Percentiles rank a stretch among this genome's conserved stretches.
phyloP scores from a whole-genome alignment of 345 rosid species.

The Diplotaxis tenuifolia region DNA sequence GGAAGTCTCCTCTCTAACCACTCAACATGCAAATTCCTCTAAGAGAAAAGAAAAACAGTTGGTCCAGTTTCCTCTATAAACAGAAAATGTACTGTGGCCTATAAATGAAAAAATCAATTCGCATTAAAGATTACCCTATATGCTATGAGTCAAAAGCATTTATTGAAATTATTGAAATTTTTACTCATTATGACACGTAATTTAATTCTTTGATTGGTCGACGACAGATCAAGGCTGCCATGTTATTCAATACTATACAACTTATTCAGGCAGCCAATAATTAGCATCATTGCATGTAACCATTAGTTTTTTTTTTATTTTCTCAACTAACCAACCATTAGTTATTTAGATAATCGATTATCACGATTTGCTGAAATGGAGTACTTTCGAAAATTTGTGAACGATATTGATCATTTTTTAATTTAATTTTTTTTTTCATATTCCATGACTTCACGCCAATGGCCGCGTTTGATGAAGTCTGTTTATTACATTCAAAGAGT shows the following conservation, averaged over 20 bases:
- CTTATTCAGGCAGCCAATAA: constrained; percentile 15
- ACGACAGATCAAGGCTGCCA: constrained; percentile 22
- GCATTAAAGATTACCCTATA: constrained; percentile 17
- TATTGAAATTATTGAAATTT: constrained; percentile 23
- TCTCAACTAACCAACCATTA: too few relatives aligned
- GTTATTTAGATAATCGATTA: neutral
- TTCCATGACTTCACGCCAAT: too few relatives aligned
- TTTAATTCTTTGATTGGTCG: constrained; percentile 26
- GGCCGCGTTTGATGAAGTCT: constrained; percentile 12
- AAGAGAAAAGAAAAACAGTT: neutral
- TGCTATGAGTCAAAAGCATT: constrained; percentile 20
- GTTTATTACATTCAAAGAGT: neutral
- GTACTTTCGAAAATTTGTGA: too few relatives aligned
- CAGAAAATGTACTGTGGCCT: constrained; percentile 23
- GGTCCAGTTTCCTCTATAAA: constrained; percentile 22
- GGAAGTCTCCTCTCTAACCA: constrained; percentile 24
- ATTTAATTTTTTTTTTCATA: too few relatives aligned
- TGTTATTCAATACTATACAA: constrained; percentile 11
- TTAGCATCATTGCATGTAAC: constrained; percentile 10
- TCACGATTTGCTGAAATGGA: too few relatives aligned
- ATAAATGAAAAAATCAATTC: constrained; percentile 25
- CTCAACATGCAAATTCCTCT: constrained; percentile 22
- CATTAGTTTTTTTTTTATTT: neutral
- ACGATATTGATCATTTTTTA: neutral
- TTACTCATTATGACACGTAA: constrained; percentile 11